These are phyloP conservation scores for Blastomyces silverae DNA, from an alignment of 2,329 filamentous ascomycete species.

Conservation along the genomic window DNA sequence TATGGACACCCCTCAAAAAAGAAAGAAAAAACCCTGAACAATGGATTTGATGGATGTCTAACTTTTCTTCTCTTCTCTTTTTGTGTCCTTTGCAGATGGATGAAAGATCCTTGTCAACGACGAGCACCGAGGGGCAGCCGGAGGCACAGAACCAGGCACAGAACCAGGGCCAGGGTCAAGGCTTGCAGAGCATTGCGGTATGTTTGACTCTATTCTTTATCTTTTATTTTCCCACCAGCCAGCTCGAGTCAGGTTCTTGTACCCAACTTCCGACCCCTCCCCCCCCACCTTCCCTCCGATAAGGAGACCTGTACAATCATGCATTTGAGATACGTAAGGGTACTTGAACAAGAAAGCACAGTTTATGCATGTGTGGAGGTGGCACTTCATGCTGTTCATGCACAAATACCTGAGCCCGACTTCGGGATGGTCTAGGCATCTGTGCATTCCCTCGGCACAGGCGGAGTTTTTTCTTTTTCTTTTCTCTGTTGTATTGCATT, in stretches of 20 bases:
- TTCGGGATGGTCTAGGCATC: neutral
- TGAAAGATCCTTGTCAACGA: slow-evolving; percentile 1
- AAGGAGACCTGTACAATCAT: neutral
- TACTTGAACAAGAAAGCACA: neutral
- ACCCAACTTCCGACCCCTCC: neutral
- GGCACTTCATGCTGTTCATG: neutral
- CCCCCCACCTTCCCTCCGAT: too few relatives aligned
- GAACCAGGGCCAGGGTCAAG: neutral
- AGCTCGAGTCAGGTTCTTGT: neutral
- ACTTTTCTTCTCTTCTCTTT: neutral
- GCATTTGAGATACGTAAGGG: neutral
- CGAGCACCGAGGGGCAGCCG: neutral
- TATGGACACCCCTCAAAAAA: neutral
- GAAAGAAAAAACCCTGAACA: neutral
- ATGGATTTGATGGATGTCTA: neutral
- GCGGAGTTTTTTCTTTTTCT: neutral
- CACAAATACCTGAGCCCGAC: neutral
- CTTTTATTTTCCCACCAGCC: neutral
- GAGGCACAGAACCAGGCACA: neutral
- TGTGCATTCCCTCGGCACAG: neutral
- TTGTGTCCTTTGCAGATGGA: neutral
- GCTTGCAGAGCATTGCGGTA: slow-evolving; percentile 6
- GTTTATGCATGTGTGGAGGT: neutral
- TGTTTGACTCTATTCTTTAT: neutral
- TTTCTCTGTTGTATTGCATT: neutral